Conservation (phyloP, 208 protist genomes). For the Jaenimonas drosophilae region DNA sequence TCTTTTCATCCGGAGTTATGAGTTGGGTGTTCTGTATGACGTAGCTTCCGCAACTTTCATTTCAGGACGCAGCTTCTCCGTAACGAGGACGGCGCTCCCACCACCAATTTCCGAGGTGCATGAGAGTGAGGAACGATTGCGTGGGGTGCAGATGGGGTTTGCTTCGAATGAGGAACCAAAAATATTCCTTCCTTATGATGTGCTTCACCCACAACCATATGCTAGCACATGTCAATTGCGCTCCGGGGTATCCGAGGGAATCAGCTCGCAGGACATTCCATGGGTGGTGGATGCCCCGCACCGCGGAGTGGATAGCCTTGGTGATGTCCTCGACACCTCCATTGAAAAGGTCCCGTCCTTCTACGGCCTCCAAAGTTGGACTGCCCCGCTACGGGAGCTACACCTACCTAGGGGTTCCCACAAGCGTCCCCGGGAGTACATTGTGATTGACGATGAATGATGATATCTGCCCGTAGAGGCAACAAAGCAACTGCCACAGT, state of each 20-base stretch:
- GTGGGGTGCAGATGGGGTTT: too few species aligned
- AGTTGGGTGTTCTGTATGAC: conserved; percentile 81
- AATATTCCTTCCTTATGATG: conserved; percentile 51
- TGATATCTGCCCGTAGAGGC: not conserved
- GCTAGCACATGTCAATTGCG: conserved; percentile 33
- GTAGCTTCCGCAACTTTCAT: conserved; percentile 12
- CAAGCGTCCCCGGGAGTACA: too few species aligned
- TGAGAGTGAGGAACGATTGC: too few species aligned
- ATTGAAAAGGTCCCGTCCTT: conserved; percentile 3
- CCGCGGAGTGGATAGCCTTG: conserved; percentile 35
- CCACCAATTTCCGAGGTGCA: too few species aligned
- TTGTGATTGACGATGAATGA: not conserved
- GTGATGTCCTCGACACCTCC: conserved; percentile 17
- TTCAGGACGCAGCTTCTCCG: conserved; percentile 1
- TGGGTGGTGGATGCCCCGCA: conserved; percentile 80
- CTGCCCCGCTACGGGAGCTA: not conserved
- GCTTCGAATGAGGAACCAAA: too few species aligned
- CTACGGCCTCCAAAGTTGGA: not conserved
- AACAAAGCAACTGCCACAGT: too few species aligned
- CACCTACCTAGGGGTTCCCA: too few species aligned
- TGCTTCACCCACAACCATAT: conserved; percentile 47
- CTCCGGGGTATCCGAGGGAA: not conserved
- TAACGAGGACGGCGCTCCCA: too few species aligned
- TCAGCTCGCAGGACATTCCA: conserved; percentile 39
- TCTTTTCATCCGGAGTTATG: conserved; percentile 63